These are phyloP conservation scores for Bocquillonia castaneifolia DNA, from an alignment of 441 rosid genomes.

Conservation along the genomic window DNA sequence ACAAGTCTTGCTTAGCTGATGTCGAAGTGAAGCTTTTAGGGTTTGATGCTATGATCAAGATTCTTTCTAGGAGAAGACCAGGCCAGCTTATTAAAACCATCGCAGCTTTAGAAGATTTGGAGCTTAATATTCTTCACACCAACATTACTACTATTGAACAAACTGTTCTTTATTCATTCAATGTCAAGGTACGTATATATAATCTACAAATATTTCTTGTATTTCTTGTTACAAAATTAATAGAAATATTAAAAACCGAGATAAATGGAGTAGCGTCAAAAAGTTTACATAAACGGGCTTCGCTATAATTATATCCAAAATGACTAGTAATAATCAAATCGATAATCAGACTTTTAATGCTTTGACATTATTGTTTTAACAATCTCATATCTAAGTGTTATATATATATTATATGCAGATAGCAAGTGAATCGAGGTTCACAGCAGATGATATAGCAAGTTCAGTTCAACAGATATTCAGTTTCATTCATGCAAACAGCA, in stretches of 20 bases:
- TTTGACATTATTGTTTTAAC: no score
- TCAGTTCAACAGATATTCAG: conserved; percentile 84
- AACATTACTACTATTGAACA: conserved; percentile 92
- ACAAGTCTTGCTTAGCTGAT: conserved; percentile 76
- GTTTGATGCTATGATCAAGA: conserved; percentile 88
- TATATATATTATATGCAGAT: conserved; percentile 48
- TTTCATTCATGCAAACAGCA: conserved; percentile 71
- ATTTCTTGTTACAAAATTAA: background rate
- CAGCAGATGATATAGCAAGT: conserved; percentile 85
- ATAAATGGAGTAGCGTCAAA: no score
- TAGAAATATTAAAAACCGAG: no score
- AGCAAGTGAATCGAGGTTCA: conserved; percentile 54
- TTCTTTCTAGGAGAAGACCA: conserved; percentile 80
- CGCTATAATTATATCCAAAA: no score
- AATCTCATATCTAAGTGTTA: no score
- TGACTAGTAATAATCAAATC: no score
- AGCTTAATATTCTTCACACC: conserved; percentile 76
- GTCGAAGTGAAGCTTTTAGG: conserved; percentile 88
- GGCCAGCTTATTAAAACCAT: conserved; percentile 61
- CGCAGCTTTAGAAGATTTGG: conserved; percentile 77
- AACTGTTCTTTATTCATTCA: conserved; percentile 91
- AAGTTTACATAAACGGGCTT: no score
- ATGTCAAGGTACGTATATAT: conserved; percentile 56
- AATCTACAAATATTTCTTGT: background rate
- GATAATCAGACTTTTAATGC: no score